These are phyloP conservation scores for Botrytis hyacinthi DNA, from an alignment of 2,329 filamentous ascomycete genomes.

Conservation along the genomic window DNA sequence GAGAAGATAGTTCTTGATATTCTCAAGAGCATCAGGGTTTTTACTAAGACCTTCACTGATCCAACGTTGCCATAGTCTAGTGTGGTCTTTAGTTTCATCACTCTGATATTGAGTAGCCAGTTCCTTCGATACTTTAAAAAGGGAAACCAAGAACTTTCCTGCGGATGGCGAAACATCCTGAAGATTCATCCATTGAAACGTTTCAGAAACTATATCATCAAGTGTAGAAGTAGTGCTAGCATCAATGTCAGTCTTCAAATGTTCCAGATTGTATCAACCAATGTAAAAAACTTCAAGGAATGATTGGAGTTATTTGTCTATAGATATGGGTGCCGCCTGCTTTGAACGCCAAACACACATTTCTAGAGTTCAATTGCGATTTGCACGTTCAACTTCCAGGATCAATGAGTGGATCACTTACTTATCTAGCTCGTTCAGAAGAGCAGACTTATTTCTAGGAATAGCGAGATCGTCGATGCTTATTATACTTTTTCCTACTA, in stretches of 20 bases:
- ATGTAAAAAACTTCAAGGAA: not conserved
- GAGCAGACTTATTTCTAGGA: not conserved
- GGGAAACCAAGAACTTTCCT: constrained; percentile 58
- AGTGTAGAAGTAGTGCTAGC: constrained; percentile 23
- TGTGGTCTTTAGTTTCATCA: constrained; percentile 40
- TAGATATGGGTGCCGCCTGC: not conserved
- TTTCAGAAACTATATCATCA: constrained; percentile 51
- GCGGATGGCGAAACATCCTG: constrained; percentile 58
- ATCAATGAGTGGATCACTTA: not conserved
- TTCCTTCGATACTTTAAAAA: constrained; percentile 49
- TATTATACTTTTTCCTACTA: constrained; percentile 60
- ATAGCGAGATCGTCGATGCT: constrained; percentile 35
- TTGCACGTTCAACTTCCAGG: not conserved
- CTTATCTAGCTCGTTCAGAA: not conserved
- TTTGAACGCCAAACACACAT: not conserved
- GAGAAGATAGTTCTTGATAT: constrained; percentile 64
- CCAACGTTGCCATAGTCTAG: constrained; percentile 53
- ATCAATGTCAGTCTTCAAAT: not conserved
- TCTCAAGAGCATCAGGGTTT: constrained; percentile 55
- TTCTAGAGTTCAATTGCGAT: not conserved
- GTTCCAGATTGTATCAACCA: not conserved
- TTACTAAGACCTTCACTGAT: constrained; percentile 50
- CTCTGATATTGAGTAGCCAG: constrained; percentile 32
- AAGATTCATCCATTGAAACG: constrained; percentile 56
- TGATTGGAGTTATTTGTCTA: not conserved